Evolutionary conservation across 768 basidiomycete species (phyloP).

Genomic region (Cubamyces sp.): DNA sequence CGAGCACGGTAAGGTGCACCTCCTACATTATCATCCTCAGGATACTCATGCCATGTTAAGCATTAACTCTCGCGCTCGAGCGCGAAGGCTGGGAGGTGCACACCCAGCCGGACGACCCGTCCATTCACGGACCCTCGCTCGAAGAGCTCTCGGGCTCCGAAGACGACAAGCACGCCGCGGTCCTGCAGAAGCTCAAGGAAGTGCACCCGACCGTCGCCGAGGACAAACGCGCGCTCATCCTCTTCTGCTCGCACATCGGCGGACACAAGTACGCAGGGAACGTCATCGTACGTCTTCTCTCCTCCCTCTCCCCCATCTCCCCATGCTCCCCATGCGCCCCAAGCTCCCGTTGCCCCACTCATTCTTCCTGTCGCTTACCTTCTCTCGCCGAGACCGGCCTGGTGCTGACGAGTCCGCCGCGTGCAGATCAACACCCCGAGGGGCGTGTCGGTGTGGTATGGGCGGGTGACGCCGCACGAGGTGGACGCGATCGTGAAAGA

Average conservation of each 20-base stretch:
- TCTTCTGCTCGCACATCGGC: conserved; percentile 89
- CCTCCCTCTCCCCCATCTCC: conserved; percentile 3
- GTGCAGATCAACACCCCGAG: conserved; percentile 82
- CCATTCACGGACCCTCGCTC: conserved; percentile 49
- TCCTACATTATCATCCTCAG: background rate
- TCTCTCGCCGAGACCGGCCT: too few relatives aligned
- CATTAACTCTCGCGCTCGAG: conserved; percentile 65
- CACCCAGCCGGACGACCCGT: conserved; percentile 67
- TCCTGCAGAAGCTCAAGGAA: conserved; percentile 49
- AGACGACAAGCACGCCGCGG: conserved; percentile 58
- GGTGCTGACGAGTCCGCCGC: background rate
- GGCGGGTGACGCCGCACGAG: conserved; percentile 89
- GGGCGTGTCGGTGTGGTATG: conserved; percentile 91
- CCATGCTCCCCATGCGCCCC: background rate
- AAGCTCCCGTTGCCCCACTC: background rate
- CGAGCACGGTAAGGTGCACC: conserved; percentile 58
- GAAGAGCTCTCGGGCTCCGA: conserved; percentile 47
- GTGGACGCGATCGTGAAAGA: conserved; percentile 84
- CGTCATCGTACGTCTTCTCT: conserved; percentile 69
- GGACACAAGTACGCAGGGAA: conserved; percentile 95
- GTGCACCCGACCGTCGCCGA: conserved; percentile 48
- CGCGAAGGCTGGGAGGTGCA: conserved; percentile 74
- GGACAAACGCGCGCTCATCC: conserved; percentile 76
- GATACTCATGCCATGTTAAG: conserved; percentile 40
- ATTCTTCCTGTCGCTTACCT: too few relatives aligned